phyloP scores from a whole-genome alignment of 495 filamentous ascomycete genomes.

The Ramalina peruviana region DNA sequence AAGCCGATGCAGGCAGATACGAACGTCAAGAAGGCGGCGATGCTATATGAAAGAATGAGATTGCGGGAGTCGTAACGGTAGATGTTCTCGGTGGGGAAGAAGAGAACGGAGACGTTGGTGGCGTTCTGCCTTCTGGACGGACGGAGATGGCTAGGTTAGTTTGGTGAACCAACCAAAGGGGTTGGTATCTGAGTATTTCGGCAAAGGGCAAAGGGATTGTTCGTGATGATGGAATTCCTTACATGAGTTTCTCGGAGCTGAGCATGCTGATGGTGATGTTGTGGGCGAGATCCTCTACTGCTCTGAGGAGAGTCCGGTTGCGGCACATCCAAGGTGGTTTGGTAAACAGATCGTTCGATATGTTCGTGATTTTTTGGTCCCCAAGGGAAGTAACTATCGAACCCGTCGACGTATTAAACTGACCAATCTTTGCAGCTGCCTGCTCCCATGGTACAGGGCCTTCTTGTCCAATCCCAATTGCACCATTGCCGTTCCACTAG shows the following conservation, averaged over 20 bases:
- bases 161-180: too few species aligned
- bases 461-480: not conserved
- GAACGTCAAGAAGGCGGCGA: not conserved
- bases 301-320: slow-evolving; percentile 6
- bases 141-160: too few species aligned
- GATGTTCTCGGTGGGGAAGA: not conserved
- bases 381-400: too few species aligned
- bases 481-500: not conserved
- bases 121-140: not conserved
- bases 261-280: slow-evolving; percentile 14
- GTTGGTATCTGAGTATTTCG: too few species aligned
- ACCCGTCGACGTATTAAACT: too few species aligned
- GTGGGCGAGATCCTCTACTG: slow-evolving; percentile 10
- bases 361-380: not conserved
- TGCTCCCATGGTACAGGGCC: not conserved
- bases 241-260: not conserved
- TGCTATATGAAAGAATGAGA: slow-evolving; percentile 6
- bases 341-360: not conserved
- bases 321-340: slow-evolving; percentile 11
- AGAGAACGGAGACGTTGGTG: not conserved
- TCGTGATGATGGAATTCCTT: not conserved
- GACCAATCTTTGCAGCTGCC: not conserved
- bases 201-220: not conserved
- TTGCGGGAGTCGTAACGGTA: slow-evolving; percentile 9
- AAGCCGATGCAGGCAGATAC: not conserved